A percentile compares a stretch with the other conserved stretches of the same genome.
These are phyloP conservation scores for Ophiosphaerella herpotricha DNA, from an alignment of 2,329 filamentous ascomycete species.

Conservation along the genomic window DNA sequence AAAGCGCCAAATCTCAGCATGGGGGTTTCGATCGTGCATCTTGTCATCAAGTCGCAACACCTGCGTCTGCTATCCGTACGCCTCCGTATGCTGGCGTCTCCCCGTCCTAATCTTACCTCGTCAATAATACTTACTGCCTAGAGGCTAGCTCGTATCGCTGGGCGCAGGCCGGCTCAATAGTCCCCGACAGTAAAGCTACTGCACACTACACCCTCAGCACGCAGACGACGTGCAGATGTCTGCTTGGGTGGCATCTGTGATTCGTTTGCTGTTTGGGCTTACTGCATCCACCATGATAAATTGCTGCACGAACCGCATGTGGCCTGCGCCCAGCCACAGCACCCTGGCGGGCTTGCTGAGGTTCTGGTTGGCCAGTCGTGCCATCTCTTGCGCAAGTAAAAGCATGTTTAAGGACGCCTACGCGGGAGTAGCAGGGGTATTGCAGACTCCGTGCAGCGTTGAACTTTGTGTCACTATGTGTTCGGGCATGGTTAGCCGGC, in stretches of 20 bases:
- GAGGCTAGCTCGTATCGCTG: constrained; percentile 7
- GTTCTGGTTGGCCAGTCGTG: constrained; percentile 22
- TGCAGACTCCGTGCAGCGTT: constrained; percentile 15
- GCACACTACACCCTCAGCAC: constrained; percentile 26
- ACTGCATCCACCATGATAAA: constrained; percentile 15
- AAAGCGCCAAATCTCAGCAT: constrained; percentile 13
- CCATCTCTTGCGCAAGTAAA: constrained; percentile 18
- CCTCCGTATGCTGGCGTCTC: constrained; percentile 10
- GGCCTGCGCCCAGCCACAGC: constrained; percentile 14
- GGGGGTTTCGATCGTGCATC: constrained; percentile 33
- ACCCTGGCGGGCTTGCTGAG: constrained; percentile 10
- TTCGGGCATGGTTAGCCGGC: constrained; percentile 17
- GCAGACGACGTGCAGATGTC: constrained; percentile 22
- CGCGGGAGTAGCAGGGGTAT: constrained; percentile 15
- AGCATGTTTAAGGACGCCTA: constrained; percentile 16
- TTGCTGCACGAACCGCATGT: constrained; percentile 13
- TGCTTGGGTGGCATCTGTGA: constrained; percentile 22
- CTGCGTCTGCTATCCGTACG: constrained; percentile 20
- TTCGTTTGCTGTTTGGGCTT: constrained; percentile 18
- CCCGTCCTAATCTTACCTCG: constrained; percentile 12
- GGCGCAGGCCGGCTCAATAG: constrained; percentile 15
- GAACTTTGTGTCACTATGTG: constrained; percentile 18
- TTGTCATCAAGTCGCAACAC: constrained; percentile 26
- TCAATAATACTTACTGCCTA: constrained; percentile 4
- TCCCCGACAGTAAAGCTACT: constrained; percentile 24